Conservation (phyloP, 169 alveolate species). For the Plasmodium cynomolgi region DNA sequence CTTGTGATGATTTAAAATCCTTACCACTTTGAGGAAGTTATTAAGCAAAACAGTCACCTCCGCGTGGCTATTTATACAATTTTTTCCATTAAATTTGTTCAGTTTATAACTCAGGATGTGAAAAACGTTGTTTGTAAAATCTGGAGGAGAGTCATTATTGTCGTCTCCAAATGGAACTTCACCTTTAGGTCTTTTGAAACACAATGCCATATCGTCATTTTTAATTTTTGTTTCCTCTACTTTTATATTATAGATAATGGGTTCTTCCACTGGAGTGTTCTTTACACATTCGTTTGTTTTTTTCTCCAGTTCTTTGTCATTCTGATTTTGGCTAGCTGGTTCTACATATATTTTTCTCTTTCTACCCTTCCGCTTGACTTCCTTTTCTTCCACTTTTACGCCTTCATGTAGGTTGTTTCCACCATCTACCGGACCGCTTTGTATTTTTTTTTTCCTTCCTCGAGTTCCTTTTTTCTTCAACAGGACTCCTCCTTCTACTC, state of each 20-base stretch:
- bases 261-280: background rate
- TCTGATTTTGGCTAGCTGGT: background rate
- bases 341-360: constrained; percentile 38
- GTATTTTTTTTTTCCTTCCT: constrained; percentile 32
- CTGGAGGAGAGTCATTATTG: background rate
- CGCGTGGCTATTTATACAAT: constrained; percentile 16
- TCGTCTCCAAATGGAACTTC: background rate
- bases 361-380: constrained; percentile 42
- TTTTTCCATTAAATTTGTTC: constrained; percentile 16
- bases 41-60: constrained; percentile 40
- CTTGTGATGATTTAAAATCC: constrained; percentile 4
- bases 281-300: constrained; percentile 30
- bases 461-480: constrained; percentile 9
- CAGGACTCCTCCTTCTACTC: background rate
- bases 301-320: constrained; percentile 44
- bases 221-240: background rate
- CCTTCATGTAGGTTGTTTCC: background rate
- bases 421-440: background rate
- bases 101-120: constrained; percentile 18
- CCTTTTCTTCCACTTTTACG: constrained; percentile 6
- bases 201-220: background rate
- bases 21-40: constrained; percentile 7
- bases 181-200: background rate
- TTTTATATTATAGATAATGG: background rate
- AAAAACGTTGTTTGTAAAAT: constrained; percentile 11